Evolutionary conservation across 176 grass and related monocot genomes (phyloP), one percentile per base, ranked within the genome.

Genomic region (Pharus latifolius): DNA sequence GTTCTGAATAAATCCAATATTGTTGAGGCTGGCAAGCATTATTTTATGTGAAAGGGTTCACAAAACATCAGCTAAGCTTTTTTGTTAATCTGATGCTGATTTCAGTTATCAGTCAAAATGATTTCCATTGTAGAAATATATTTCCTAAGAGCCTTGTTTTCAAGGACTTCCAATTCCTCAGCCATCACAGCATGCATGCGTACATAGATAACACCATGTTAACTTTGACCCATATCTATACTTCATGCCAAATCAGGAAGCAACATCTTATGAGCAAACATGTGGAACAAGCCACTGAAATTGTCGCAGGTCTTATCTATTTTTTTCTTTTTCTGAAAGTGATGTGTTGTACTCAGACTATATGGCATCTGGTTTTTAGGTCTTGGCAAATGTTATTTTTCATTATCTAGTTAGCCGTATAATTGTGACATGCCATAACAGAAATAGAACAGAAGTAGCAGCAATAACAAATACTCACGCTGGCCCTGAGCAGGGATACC

Each of bases 401-500:
- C 33, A 38, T 60, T 26, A 73, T 29, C 15, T 22, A 40, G n/a
- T 13, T 17, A 65, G 50, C 16, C 17, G 63, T 4, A 15, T n/a
- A 43, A 49, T 3, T n/a, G 71, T 37, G 28, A 67, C 29, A 2
- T 25, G 5, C 25, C 12, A 0, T 7, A 20, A 17, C 57, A 78
- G 18, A 23, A 58, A 37, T 13, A 76, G 9, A 69, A 67, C 5
- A 61, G 24, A 35, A 45, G 7, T 2, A 60, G 46, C 17, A 18
- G 35, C n/a, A 59, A 6, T 10, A 60, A 43, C 15, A n/a, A 54
- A 32, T 55, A 94, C 89, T 90, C 67, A 98, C 94, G 62, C 87
- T 85, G 56, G 84, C 94, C 28, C 84, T 85, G 35, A 98, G 89
- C 24, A 98, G 87, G 30, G 94, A 93, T 37, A 98, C 94, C 0